Base-by-base conservation (phyloP, 805 yeast species). In the Teunomyces atbi region DNA sequence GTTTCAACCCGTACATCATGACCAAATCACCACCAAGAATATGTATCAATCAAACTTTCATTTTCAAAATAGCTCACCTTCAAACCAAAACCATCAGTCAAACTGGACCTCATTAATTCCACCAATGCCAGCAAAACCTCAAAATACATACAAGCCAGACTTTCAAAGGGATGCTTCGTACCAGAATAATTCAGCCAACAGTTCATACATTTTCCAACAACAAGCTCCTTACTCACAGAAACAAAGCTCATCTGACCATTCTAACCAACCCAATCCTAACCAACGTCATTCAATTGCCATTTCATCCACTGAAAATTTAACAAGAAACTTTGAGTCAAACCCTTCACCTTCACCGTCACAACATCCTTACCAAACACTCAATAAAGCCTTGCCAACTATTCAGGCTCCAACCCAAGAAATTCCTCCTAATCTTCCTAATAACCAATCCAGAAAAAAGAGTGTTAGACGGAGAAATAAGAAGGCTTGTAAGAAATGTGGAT, bases 401-500 rank as follows among this genome's bases (percentile, higher is more conserved):
- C 44, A 42, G 12, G 44, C 47, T 12, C 47, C 47, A 11, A 34
- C 47, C 11, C 44, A 48, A 27, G 35, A 40, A 19, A 16, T 27
- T 16, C 42, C 50, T 37, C 37, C 37, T 7, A 45, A 38, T 13
- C 32, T 21, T 11, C 29, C 10, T 28, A 27, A 13, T 38, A 27
- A 37, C 39, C 41, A 29, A 16, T 16, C 44, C 15, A 27, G 35
- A 38, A 38, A 29, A 10, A 38, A 21, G 29, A 23, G 35, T 27
- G 28, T 21, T n/a, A 36, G 39, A 11, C 35, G 54, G 11, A 64
- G 58, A 47, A 51, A 46, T 15, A 54, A 60, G 33, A 72, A 72
- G 54, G 47, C 54, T 5, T 72, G 77, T 54, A 58, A 59, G 15
- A 56, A 60, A 27, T 72, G 77, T 57, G 67, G 69, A 3, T 50